These are phyloP conservation scores for Saccharomycopsis synnaedendra DNA, from an alignment of 805 yeast genomes.

Conservation along the genomic window DNA sequence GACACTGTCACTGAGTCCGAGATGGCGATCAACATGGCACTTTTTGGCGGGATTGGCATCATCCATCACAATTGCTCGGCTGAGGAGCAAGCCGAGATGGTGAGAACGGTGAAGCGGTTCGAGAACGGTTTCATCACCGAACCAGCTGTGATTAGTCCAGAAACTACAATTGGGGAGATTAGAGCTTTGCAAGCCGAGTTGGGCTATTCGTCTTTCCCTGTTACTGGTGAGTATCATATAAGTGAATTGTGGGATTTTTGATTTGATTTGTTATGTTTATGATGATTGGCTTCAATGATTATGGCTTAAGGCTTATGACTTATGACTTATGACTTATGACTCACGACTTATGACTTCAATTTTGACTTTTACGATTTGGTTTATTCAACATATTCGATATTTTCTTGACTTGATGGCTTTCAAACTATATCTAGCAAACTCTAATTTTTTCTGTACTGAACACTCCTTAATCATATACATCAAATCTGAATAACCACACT, in stretches of 20 bases:
- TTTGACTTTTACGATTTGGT: too few relatives aligned
- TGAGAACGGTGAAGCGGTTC: slow-evolving; percentile 86
- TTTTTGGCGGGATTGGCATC: slow-evolving; percentile 97
- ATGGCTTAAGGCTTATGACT: not conserved
- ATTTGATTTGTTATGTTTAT: slow-evolving; percentile 6
- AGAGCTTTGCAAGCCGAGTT: slow-evolving; percentile 54
- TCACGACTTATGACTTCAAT: not conserved
- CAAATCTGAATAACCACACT: too few relatives aligned
- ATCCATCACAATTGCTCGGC: slow-evolving; percentile 95
- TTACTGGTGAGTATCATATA: slow-evolving; percentile 76
- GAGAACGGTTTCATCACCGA: slow-evolving; percentile 97
- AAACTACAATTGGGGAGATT: slow-evolving; percentile 69
- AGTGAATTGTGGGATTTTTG: not conserved
- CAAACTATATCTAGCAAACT: not conserved
- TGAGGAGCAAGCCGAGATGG: slow-evolving; percentile 98
- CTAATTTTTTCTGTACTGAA: too few relatives aligned
- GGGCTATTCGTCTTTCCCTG: slow-evolving; percentile 98
- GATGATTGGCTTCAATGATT: slow-evolving; percentile 1
- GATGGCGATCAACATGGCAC: slow-evolving; percentile 98
- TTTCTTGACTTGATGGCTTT: not conserved
- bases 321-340: not conserved
- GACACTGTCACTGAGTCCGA: slow-evolving; percentile 96
- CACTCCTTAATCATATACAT: too few relatives aligned
- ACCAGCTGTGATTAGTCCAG: slow-evolving; percentile 78
- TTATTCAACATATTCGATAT: too few relatives aligned